Evolutionary conservation across 495 filamentous ascomycete species (phyloP).

Genomic region (Aspergillus homomorphus): DNA sequence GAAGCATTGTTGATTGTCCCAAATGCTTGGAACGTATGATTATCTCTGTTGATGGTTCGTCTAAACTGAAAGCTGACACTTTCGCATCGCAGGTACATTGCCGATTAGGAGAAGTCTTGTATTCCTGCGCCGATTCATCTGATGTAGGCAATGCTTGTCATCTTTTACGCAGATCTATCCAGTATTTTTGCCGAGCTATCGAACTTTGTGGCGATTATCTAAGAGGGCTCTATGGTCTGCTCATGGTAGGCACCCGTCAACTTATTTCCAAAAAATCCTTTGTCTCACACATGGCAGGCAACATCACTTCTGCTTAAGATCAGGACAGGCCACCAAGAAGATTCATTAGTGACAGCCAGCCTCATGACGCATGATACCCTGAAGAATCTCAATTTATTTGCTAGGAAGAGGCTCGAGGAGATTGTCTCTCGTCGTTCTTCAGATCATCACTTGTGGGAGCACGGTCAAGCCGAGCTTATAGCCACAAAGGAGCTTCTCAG

Average conservation of each 20-base stretch:
- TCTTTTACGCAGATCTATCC: constrained; percentile 65
- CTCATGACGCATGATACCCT: constrained; percentile 50
- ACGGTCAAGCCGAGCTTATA: constrained; percentile 62
- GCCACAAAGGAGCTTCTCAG: constrained; percentile 67
- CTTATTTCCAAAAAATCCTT: neutral
- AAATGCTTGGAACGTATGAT: constrained; percentile 87
- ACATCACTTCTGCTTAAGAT: constrained; percentile 9
- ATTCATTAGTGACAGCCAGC: neutral
- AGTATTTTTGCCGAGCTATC: constrained; percentile 82
- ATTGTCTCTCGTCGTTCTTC: constrained; percentile 50
- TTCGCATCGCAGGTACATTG: constrained; percentile 67
- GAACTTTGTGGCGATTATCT: constrained; percentile 93
- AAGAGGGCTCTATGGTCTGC: constrained; percentile 87
- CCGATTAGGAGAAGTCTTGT: constrained; percentile 77
- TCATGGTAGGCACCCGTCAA: constrained; percentile 55
- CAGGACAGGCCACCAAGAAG: constrained; percentile 9
- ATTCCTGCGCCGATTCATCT: constrained; percentile 58
- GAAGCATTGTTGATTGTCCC: constrained; percentile 86
- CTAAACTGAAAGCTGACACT: constrained; percentile 5
- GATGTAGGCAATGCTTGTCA: constrained; percentile 41
- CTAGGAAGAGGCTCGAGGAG: constrained; percentile 69
- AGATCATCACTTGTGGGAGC: constrained; percentile 53
- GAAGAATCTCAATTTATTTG: constrained; percentile 65
- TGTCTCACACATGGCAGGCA: constrained; percentile 9
- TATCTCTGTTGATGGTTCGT: neutral